Evolutionary conservation across 2,329 filamentous ascomycete genomes (phyloP), one percentile per base, ranked within the genome.

Genomic region (Pseudocercospora fuligena): DNA sequence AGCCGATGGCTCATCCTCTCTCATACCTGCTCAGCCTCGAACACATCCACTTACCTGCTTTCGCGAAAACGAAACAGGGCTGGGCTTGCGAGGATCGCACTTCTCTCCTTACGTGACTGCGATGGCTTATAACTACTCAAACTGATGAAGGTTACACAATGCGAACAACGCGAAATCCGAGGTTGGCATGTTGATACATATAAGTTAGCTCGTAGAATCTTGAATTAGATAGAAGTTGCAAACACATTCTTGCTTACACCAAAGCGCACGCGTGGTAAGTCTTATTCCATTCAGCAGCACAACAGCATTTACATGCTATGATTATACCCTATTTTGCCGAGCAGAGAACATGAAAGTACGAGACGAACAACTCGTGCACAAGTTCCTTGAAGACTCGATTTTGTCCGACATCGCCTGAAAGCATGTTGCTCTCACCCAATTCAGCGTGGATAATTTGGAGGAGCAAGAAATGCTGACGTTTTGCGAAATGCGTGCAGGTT

Each of bases 401-500:
- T 33, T 56, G 51, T 56, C 51, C 51, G 51, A 56, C 51, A 33
- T 56, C 51, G 51, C 51, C 51, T 56, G 27, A 56, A 56, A 9
- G 23, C 40, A 43, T 43, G 40, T 43, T 43, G 16, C 2, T 43
- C 5, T 43, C 7, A n/a, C 9, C 2, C 14, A 40, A 11, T 19
- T 8, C 16, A 40, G 14, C 36, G 14, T 40, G 5, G 16, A 40
- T 6, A 2, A 6, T 6, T n/a, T 36, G 6, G 19, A 5, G 6
- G 2, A 0, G 5, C 4, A 5, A 27, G 1, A 1, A 9, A 5
- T 51, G 47, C 47, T 51, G 47, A 51, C 47, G 9, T 6, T 51
- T 9, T 27, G 19, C 6, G 1, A 16, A 23, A 1, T 14, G 14
- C 11, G 5, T 8, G 19, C 47, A 23, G 25, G 8, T 51, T 14